These are phyloP conservation scores for Cercospora sp. DNA, from an alignment of 2,329 filamentous ascomycete genomes.

Conservation along the genomic window DNA sequence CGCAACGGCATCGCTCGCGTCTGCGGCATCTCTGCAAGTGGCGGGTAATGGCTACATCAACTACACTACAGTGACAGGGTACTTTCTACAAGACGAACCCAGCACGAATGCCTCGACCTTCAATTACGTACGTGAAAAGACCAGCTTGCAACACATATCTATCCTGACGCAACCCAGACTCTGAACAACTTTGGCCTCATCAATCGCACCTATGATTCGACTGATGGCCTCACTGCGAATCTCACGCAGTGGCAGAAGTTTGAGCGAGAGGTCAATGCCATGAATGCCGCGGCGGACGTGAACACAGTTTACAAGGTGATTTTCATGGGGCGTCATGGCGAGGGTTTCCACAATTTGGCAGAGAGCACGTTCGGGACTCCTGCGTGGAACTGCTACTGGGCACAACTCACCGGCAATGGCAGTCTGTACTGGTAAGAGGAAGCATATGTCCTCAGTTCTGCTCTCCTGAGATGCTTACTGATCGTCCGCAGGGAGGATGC, in stretches of 20 bases:
- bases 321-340: conserved; percentile 69
- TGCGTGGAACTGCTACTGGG: conserved; percentile 69
- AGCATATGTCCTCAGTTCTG: not conserved
- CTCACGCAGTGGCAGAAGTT: conserved; percentile 68
- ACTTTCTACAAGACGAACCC: conserved; percentile 64
- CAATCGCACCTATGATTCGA: conserved; percentile 61
- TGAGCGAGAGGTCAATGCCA: conserved; percentile 55
- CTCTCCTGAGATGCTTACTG: not conserved
- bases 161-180: conserved; percentile 45
- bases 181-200: conserved; percentile 65
- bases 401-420: conserved; percentile 61
- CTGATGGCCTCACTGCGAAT: conserved; percentile 41
- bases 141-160: not conserved
- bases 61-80: conserved; percentile 61
- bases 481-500: conserved; percentile 51
- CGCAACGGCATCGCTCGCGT: conserved; percentile 10
- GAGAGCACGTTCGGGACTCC: conserved; percentile 66
- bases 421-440: conserved; percentile 56
- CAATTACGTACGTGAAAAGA: conserved; percentile 57
- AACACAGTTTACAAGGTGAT: conserved; percentile 66
- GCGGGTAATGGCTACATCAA: conserved; percentile 48
- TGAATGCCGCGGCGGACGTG: conserved; percentile 54
- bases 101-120: conserved; percentile 58
- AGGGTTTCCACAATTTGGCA: conserved; percentile 65
- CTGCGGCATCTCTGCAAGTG: conserved; percentile 18